Conservation (phyloP, 1,284 basidiomycete genomes). For the Trametes pubescens region DNA sequence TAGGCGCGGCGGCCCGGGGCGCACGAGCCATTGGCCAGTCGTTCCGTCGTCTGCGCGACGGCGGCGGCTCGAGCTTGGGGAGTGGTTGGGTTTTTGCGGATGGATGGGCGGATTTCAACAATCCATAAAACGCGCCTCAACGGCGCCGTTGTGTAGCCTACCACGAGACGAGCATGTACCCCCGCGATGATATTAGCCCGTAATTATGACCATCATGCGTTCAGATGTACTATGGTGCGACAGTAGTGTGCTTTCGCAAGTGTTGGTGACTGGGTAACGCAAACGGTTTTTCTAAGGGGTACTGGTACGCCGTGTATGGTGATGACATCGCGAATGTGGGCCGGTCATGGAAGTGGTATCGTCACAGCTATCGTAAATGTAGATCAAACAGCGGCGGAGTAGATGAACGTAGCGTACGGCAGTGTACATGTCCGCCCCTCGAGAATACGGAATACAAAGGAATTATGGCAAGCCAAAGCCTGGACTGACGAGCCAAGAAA, state of each 20-base stretch:
- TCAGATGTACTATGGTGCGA: neutral
- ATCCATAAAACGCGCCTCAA: constrained; percentile 44
- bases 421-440: neutral
- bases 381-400: neutral
- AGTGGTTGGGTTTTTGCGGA: constrained; percentile 25
- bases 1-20: constrained; percentile 24
- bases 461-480: neutral
- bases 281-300: no score
- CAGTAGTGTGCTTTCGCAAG: neutral
- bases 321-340: neutral
- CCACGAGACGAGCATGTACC: constrained; percentile 28
- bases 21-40: constrained; percentile 23
- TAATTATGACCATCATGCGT: constrained; percentile 18
- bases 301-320: neutral
- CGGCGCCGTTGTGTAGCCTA: constrained; percentile 34
- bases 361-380: no score
- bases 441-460: no score
- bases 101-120: constrained; percentile 46
- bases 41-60: constrained; percentile 19
- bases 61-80: constrained; percentile 15
- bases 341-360: neutral
- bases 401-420: neutral
- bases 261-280: no score
- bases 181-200: constrained; percentile 15
- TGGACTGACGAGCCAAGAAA: neutral